These are phyloP conservation scores for Salvia sclarea DNA, from an alignment of 305 asterid genomes.

Conservation along the genomic window DNA sequence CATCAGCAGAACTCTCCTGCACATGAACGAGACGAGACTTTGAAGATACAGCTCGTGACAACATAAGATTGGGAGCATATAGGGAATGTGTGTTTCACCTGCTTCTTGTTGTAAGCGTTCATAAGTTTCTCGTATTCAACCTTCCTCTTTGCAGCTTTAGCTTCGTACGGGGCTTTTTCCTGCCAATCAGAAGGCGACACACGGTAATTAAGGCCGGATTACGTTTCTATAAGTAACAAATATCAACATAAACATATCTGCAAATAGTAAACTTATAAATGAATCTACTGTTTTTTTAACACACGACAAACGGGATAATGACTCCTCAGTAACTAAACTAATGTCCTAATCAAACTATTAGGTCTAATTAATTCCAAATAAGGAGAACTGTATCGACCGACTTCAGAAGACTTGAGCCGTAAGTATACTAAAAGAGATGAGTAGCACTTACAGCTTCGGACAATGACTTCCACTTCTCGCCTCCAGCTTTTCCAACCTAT, in stretches of 20 bases:
- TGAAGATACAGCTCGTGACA: not conserved
- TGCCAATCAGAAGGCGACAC: conserved; percentile 35
- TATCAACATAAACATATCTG: conserved; percentile 16
- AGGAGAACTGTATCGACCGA: not conserved
- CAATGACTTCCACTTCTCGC: conserved; percentile 91
- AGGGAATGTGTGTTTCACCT: conserved; percentile 40
- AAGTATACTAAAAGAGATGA: not conserved
- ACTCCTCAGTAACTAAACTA: not conserved
- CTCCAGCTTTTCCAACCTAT: conserved; percentile 97
- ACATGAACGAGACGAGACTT: conserved; percentile 21
- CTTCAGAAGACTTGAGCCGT: not conserved
- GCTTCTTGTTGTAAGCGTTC: conserved; percentile 79
- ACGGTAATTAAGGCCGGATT: not conserved
- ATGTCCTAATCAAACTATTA: not conserved
- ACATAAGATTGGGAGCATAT: not conserved
- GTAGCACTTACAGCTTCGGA: conserved; percentile 62
- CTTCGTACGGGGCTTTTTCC: conserved; percentile 97
- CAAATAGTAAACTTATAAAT: not conserved
- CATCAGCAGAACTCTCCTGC: conserved; percentile 81
- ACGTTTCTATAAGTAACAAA: conserved; percentile 1
- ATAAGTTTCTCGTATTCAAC: conserved; percentile 70
- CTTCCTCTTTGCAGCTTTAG: conserved; percentile 87
- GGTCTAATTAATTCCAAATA: not conserved
- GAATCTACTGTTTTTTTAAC: not conserved
- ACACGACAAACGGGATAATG: conserved; percentile 4